A percentile compares a stretch with the other conserved stretches of the same genome.
These are phyloP conservation scores for Daldinia vernicosa DNA, from an alignment of 495 filamentous ascomycete species.

Conservation along the genomic window DNA sequence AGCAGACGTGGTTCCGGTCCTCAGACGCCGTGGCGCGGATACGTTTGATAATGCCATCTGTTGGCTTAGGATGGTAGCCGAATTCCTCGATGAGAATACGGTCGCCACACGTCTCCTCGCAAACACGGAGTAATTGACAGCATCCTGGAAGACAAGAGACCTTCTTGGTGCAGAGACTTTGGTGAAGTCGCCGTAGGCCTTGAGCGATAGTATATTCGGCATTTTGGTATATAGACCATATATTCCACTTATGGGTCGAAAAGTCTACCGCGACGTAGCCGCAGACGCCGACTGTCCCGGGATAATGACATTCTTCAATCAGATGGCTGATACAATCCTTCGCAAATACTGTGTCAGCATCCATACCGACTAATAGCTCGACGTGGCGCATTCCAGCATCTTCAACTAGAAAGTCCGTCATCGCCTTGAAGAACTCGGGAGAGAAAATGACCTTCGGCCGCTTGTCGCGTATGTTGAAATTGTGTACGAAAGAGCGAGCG, in stretches of 20 bases:
- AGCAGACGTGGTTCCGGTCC: constrained; percentile 45
- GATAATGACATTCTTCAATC: constrained; percentile 39
- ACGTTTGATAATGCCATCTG: constrained; percentile 43
- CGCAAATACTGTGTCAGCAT: constrained; percentile 48
- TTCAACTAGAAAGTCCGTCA: constrained; percentile 37
- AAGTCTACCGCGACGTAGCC: constrained; percentile 47
- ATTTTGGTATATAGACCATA: constrained; percentile 44
- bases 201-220: constrained; percentile 48
- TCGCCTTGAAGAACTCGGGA: constrained; percentile 40
- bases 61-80: constrained; percentile 44
- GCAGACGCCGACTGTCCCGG: constrained; percentile 44
- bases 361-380: constrained; percentile 46
- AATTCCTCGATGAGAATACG: constrained; percentile 45
- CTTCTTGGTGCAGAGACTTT: constrained; percentile 44
- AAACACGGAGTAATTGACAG: constrained; percentile 46
- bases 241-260: constrained; percentile 26
- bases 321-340: constrained; percentile 41
- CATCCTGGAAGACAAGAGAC: constrained; percentile 48
- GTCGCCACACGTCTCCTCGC: constrained; percentile 46
- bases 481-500: constrained; percentile 79
- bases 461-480: constrained; percentile 62
- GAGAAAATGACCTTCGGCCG: constrained; percentile 40
- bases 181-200: constrained; percentile 45
- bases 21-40: constrained; percentile 46
- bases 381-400: constrained; percentile 35